Evolutionary conservation across 768 basidiomycete species (phyloP), one percentile per base, ranked within the genome.

Genomic region (Rhizopogon sp.): DNA sequence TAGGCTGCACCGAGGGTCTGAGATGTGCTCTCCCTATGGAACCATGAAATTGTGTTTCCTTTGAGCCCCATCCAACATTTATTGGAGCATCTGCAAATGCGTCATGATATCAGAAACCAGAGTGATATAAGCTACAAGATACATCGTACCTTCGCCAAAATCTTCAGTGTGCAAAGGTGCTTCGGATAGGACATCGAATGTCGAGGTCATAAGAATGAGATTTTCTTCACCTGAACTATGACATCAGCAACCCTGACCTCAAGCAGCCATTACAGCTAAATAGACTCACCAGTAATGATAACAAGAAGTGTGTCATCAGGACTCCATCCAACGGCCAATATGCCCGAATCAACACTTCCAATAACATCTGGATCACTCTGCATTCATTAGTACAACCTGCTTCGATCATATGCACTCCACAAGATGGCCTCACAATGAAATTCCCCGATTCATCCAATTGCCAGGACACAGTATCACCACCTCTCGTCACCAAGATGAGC

Each of bases 21-120:
- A 69, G 64, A 60, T 69, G 66, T 2, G 80, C 73, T 68, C 98
- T 98, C 16, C 97, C 96, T 4, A 93, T 75, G 0, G 94, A 96
- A 9, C 97, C 97, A 61, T 98, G 94, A 66, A 99, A 99, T 64
- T 99, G 97, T 0, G 97, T 98, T 67, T 90, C 80, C 65, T 95
- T 96, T 2, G 90, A 90, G 40, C 97, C 97, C 97, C 97, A 99
- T 14, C 97, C 97, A 56, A 98, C 93, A 62, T 95, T 92, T 63
- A 98, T 93, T 2, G 90, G 91, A 25, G 86, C 82, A 66, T 93
- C 93, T 93, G 61, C 5, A 55, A 31, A 44, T 39, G 39, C 44
- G 61, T 31, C 49, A 43, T 62, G 39, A 67, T 45, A 25, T 41
- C 17, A 47, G 2, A 31, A 20, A 16, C 17, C 16, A 50, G 11